phyloP scores from a whole-genome alignment of 164 flowering plant species.

The Euptelea pleiosperma region DNA sequence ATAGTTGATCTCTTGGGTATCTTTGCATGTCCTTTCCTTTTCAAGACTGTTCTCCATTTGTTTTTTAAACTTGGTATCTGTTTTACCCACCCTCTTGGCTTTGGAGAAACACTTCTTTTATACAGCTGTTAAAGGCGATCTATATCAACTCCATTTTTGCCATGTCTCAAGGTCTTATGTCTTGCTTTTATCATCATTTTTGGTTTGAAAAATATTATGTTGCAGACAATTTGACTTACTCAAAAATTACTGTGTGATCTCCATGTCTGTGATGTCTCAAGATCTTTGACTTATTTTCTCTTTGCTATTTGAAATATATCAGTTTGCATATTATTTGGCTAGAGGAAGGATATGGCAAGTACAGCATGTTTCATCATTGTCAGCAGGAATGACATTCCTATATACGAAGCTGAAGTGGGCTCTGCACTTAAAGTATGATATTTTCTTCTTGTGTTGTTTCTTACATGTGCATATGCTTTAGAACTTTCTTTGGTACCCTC shows the following conservation, averaged over 20 bases:
- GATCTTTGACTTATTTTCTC: constrained; percentile 2
- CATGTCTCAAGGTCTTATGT: too few relatives aligned
- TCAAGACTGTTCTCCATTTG: too few relatives aligned
- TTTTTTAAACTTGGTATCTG: too few relatives aligned
- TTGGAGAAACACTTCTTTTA: too few relatives aligned
- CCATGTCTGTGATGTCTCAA: not conserved
- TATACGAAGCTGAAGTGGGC: constrained; percentile 94
- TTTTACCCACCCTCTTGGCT: too few relatives aligned
- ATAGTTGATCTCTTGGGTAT: too few relatives aligned
- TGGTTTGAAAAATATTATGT: not conserved
- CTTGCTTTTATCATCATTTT: not conserved
- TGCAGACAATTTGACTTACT: not conserved
- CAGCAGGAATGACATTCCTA: constrained; percentile 83
- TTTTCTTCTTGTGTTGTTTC: not conserved
- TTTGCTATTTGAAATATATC: constrained; percentile 9
- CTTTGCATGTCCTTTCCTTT: too few relatives aligned
- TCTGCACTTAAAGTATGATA: constrained; percentile 57
- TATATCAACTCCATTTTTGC: too few relatives aligned
- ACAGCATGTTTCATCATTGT: constrained; percentile 90
- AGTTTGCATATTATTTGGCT: constrained; percentile 7
- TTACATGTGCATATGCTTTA: not conserved
- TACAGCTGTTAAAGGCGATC: too few relatives aligned
- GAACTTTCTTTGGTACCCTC: not conserved
- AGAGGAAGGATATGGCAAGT: constrained; percentile 48
- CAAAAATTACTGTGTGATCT: not conserved